Evolutionary conservation across 140 eudicot species (phyloP).

Genomic region (Bidens hawaiensis): DNA sequence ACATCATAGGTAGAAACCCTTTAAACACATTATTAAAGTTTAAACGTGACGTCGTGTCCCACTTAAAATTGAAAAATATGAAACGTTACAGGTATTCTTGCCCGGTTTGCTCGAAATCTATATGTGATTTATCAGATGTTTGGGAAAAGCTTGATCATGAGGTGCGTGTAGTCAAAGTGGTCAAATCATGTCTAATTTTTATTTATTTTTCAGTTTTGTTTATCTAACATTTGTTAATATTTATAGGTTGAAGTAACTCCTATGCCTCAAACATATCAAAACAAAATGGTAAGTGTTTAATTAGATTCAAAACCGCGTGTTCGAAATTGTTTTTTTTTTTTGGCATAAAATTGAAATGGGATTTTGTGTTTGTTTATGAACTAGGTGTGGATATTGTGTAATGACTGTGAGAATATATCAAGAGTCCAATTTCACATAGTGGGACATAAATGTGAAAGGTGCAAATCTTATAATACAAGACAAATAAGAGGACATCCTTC

Average conservation of each 20-base stretch:
- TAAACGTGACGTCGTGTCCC: neutral
- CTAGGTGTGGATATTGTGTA: slow-evolving; percentile 84
- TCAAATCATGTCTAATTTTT: neutral
- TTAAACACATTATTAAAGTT: neutral
- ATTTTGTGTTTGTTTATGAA: slow-evolving; percentile 6
- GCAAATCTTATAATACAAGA: slow-evolving; percentile 73
- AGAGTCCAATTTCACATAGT: slow-evolving; percentile 58
- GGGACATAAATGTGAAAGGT: slow-evolving; percentile 59
- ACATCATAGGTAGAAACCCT: slow-evolving; percentile 38
- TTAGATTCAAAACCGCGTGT: neutral
- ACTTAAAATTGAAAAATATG: neutral
- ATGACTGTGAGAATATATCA: slow-evolving; percentile 66
- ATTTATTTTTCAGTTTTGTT: neutral
- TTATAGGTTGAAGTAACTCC: slow-evolving; percentile 57
- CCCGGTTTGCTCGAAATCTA: slow-evolving; percentile 45
- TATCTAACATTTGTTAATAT: slow-evolving; percentile 7
- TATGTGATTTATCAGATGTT: slow-evolving; percentile 26
- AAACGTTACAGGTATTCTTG: slow-evolving; percentile 30
- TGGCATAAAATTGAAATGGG: neutral
- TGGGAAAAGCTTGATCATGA: slow-evolving; percentile 40
- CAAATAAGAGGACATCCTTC: slow-evolving; percentile 49
- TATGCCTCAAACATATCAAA: slow-evolving; percentile 49
- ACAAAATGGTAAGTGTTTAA: slow-evolving; percentile 50
- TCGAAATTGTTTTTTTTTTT: neutral
- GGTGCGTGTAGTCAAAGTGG: slow-evolving; percentile 24